Conservation (phyloP, 495 filamentous ascomycete genomes). For the Penicillium dipodomyicola region DNA sequence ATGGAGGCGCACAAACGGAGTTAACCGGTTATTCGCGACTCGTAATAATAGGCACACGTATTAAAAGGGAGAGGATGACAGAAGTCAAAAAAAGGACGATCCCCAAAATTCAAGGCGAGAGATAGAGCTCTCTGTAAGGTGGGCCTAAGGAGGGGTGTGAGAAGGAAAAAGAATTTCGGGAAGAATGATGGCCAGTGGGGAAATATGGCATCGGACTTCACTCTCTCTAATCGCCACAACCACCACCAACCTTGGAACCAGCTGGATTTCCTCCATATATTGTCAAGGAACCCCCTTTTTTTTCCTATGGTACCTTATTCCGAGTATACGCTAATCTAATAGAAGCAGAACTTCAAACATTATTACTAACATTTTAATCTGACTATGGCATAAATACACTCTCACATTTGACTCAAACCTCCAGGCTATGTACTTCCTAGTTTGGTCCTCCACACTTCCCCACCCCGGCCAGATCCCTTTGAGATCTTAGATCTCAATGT, state of each 20-base stretch:
- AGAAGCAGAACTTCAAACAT: neutral
- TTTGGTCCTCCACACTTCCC: neutral
- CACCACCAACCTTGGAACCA: neutral
- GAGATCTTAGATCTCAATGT: neutral
- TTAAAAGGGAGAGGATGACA: conserved; percentile 14
- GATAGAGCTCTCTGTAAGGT: conserved; percentile 15
- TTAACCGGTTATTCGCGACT: conserved; percentile 32
- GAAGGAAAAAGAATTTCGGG: conserved; percentile 31
- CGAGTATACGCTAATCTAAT: neutral
- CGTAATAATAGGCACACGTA: conserved; percentile 14
- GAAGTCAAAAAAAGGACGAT: conserved; percentile 18
- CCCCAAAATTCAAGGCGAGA: conserved; percentile 23
- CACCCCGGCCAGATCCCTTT: neutral
- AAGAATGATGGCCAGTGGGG: conserved; percentile 32
- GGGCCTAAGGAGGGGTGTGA: conserved; percentile 20
- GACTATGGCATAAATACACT: neutral
- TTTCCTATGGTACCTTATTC: neutral
- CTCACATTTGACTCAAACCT: neutral
- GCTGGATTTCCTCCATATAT: neutral
- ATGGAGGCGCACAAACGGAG: conserved; percentile 33
- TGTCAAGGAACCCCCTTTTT: neutral
- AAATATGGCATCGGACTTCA: conserved; percentile 24
- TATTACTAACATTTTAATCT: neutral
- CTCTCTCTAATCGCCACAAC: conserved; percentile 18
- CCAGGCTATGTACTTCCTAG: neutral